A percentile compares a stretch with the other conserved stretches of the same genome.
These are phyloP conservation scores for Astragalus membranaceus DNA, from an alignment of 306 rosid genomes.

Conservation along the genomic window DNA sequence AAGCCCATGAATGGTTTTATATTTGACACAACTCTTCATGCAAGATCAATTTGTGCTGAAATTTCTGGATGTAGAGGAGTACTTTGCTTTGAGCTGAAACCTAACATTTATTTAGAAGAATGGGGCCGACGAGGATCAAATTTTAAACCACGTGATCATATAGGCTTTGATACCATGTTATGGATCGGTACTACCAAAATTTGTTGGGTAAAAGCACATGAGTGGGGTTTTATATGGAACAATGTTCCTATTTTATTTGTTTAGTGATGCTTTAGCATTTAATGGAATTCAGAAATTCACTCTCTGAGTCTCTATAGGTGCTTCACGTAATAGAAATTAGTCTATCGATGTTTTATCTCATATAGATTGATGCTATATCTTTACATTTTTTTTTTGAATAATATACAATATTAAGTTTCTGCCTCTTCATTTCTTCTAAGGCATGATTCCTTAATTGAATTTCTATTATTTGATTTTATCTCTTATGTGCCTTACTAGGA, in stretches of 20 bases:
- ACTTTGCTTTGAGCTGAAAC: not conserved
- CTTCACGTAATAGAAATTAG: not conserved
- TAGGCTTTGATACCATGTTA: not conserved
- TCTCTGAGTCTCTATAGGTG: not conserved
- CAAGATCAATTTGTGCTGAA: not conserved
- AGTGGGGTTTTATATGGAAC: not conserved
- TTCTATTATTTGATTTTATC: not conserved
- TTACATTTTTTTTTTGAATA: not conserved
- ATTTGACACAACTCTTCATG: not conserved
- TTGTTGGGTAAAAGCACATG: not conserved
- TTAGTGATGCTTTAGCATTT: not conserved
- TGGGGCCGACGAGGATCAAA: not conserved
- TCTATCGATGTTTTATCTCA: not conserved
- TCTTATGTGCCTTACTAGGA: constrained; percentile 34
- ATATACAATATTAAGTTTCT: not conserved
- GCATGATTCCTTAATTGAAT: constrained; percentile 5
- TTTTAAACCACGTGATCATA: not conserved
- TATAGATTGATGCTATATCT: not conserved
- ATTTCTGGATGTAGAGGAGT: not conserved
- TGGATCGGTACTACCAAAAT: not conserved
- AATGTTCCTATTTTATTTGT: not conserved
- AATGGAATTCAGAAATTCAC: not conserved
- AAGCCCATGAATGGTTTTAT: not conserved
- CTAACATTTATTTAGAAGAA: not conserved
- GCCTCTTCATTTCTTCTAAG: not conserved